phyloP scores from a whole-genome alignment of 2,329 filamentous ascomycete species.

The Penicillium sp. region DNA sequence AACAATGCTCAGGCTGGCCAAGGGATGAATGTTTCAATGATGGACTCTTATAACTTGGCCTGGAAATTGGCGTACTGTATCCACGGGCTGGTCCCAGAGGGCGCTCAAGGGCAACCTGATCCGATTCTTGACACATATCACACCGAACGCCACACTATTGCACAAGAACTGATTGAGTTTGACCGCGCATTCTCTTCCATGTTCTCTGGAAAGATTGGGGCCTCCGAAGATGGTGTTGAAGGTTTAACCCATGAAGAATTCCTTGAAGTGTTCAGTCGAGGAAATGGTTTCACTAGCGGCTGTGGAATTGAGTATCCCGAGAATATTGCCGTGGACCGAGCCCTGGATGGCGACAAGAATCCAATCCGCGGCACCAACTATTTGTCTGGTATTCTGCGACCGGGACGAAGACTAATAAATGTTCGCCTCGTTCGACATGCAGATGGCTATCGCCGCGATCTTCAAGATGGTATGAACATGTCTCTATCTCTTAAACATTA shows the following conservation, averaged over 20 bases:
- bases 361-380: slow-evolving; percentile 43
- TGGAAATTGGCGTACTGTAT: slow-evolving; percentile 50
- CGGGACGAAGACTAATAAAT: slow-evolving; percentile 45
- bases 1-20: slow-evolving; percentile 63
- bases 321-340: slow-evolving; percentile 38
- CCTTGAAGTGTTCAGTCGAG: slow-evolving; percentile 44
- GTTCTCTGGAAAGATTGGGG: slow-evolving; percentile 48
- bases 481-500: neutral
- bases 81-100: slow-evolving; percentile 42
- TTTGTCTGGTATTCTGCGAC: slow-evolving; percentile 41
- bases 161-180: slow-evolving; percentile 48
- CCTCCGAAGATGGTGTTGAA: slow-evolving; percentile 31
- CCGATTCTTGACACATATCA: slow-evolving; percentile 47
- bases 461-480: slow-evolving; percentile 43
- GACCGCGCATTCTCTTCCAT: slow-evolving; percentile 49
- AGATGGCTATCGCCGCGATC: slow-evolving; percentile 43
- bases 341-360: slow-evolving; percentile 22
- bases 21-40: slow-evolving; percentile 80
- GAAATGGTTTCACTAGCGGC: slow-evolving; percentile 48
- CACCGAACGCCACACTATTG: slow-evolving; percentile 45
- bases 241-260: slow-evolving; percentile 45
- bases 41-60: slow-evolving; percentile 57
- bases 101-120: slow-evolving; percentile 24
- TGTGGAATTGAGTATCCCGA: slow-evolving; percentile 48
- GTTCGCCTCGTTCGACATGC: slow-evolving; percentile 44